Conservation (phyloP, 108 stramenopile genomes). For the Aureococcus anophagefferens region DNA sequence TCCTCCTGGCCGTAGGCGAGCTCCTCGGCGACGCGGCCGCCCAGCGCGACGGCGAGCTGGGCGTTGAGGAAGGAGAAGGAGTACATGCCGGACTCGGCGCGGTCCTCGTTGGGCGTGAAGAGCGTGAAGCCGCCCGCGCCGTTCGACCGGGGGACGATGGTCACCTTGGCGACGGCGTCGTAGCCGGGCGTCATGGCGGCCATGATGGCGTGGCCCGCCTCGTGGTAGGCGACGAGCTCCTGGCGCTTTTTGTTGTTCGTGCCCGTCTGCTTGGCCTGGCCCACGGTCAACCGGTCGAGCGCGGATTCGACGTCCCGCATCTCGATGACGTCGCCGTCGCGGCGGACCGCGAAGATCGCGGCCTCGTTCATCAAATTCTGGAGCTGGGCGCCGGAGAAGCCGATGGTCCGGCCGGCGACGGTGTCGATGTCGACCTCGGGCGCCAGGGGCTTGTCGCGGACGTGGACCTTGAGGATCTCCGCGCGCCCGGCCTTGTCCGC, state of each 20-base stretch:
- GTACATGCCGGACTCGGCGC: conserved; percentile 80
- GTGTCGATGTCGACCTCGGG: conserved; percentile 80
- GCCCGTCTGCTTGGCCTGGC: conserved; percentile 81
- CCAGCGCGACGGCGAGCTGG: conserved; percentile 81
- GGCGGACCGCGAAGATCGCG: conserved; percentile 61
- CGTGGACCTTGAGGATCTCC: conserved; percentile 81
- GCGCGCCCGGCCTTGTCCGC: conserved; percentile 84
- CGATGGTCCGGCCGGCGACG: conserved; percentile 44
- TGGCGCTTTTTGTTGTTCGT: conserved; percentile 57
- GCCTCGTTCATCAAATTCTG: conserved; percentile 96
- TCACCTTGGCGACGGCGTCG: conserved; percentile 91
- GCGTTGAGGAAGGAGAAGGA: conserved; percentile 72
- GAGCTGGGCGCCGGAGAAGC: conserved; percentile 86
- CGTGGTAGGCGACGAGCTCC: conserved; percentile 77
- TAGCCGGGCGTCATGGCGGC: conserved; percentile 66
- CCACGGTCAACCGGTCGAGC: conserved; percentile 90
- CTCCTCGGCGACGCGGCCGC: conserved; percentile 92
- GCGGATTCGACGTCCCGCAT: conserved; percentile 89
- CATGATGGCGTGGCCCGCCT: conserved; percentile 73
- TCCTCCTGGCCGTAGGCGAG: conserved; percentile 72
- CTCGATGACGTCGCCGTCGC: conserved; percentile 67
- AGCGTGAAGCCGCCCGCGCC: conserved; percentile 80
- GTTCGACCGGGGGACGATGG: conserved; percentile 79
- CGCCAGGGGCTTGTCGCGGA: conserved; percentile 82
- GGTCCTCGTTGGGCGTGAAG: conserved; percentile 75